Evolutionary conservation across 2,329 filamentous ascomycete genomes (phyloP), one percentile per base, ranked within the genome.

Genomic region (Aspergillus latus): DNA sequence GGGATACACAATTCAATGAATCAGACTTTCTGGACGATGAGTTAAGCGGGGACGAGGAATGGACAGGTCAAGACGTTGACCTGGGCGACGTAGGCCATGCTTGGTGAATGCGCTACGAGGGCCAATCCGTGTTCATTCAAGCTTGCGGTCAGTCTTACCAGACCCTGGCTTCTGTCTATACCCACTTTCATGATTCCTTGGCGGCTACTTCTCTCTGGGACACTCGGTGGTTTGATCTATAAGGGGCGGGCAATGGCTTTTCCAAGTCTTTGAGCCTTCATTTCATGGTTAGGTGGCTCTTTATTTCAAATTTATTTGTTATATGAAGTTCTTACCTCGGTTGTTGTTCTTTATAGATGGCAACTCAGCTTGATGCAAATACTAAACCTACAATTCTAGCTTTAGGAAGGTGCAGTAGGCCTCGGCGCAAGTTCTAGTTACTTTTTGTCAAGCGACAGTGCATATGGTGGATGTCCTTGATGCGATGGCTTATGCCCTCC

Each of bases 21-120:
- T 76, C 74, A 30, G 82, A 87, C 62, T 86, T 87, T 59, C 74
- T 85, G 1, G 84, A 87, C 61, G 79, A 78, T 21, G 84, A 86
- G 64, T 70, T 74, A 1, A 85, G 82, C 65, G 83, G 80, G 3
- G 84, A 87, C 64, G 84, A 84, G 56, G 84, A 87, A 59, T 87
- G 84, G 84, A 77, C 79, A 54, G 82, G 80, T 7, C 74, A 77
- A 40, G 78, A 80, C 39, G 54, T 63, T 28, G 65, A 70, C 40
- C 44, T 60, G 28, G 60, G 40, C 21, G 57, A 58, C 21, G 58
- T 40, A 8, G 61, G 62, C 2, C 59, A 67, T 64, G 64, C 64
- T 26, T 68, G 66, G 48, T 50, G n/a, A 43, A 42, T 34, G 37
- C 28, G 15, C 15, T 29, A 37, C 46, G 7, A 36, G 5, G 13